Conservation (phyloP, 257 asterid genomes). For the Capsicum baccatum region DNA sequence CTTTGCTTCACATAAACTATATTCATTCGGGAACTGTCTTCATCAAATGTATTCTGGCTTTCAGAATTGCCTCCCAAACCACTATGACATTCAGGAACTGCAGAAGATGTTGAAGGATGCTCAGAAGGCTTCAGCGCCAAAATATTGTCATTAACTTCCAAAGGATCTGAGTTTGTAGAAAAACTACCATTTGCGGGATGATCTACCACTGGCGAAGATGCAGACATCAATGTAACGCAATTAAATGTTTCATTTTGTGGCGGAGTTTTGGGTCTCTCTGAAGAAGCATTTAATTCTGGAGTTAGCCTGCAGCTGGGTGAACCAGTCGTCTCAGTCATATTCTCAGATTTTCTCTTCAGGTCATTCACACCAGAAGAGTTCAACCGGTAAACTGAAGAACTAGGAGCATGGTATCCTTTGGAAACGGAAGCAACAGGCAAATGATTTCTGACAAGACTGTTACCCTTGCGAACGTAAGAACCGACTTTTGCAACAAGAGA, state of each 20-base stretch:
- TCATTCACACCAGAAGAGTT: slow-evolving; percentile 41
- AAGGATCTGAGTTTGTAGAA: slow-evolving; percentile 39
- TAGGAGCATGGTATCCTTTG: slow-evolving; percentile 49
- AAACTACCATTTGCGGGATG: slow-evolving; percentile 40
- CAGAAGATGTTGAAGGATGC: slow-evolving; percentile 45
- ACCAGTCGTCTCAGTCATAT: slow-evolving; percentile 37
- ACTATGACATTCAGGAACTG: slow-evolving; percentile 45
- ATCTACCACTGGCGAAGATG: slow-evolving; percentile 38
- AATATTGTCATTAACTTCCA: slow-evolving; percentile 31
- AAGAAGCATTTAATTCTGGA: slow-evolving; percentile 40
- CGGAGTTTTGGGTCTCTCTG: slow-evolving; percentile 48
- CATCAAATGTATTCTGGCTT: slow-evolving; percentile 47
- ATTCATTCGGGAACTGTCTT: slow-evolving; percentile 52
- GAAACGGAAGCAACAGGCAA: slow-evolving; percentile 47
- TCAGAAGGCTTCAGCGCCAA: slow-evolving; percentile 30
- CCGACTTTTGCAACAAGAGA: slow-evolving; percentile 34
- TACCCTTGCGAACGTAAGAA: slow-evolving; percentile 81
- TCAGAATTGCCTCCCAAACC: slow-evolving; percentile 50
- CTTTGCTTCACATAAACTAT: slow-evolving; percentile 67
- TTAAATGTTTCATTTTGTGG: slow-evolving; percentile 42
- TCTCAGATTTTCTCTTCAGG: slow-evolving; percentile 46
- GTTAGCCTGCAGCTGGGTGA: slow-evolving; percentile 36
- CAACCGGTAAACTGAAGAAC: slow-evolving; percentile 45
- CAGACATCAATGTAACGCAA: slow-evolving; percentile 36
- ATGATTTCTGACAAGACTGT: slow-evolving; percentile 78